Base-by-base conservation (phyloP, 768 basidiomycete genomes). In the Clitopilus hobsonii region DNA sequence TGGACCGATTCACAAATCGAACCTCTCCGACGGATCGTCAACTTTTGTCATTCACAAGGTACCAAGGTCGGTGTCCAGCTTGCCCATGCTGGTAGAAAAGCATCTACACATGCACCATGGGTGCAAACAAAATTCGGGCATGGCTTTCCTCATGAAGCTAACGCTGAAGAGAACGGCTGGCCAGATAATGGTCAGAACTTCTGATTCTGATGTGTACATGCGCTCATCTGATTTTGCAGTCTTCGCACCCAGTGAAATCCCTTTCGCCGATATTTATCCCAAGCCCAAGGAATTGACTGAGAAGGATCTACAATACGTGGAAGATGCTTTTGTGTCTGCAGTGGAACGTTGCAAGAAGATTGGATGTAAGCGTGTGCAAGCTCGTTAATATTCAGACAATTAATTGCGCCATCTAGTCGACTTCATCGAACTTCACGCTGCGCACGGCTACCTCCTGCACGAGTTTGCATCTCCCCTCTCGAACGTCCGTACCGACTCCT, bases 1-100 rank as follows among this genome's bases (percentile, higher is more conserved):
- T 94, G 91, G 91, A 69, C 74, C 1, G 90, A 94, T 64, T 76
- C 77, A 2, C 93, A 94, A 53, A 86, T 91, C 41, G 80, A 75
- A 27, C 83, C 85, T 13, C 68, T 90, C 32, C 82, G 82, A 63
- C 78, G 83, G 26, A 83, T 93, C 53, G 86, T 90, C 50, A 75
- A 89, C 55, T 92, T 93, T 63, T 77, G 77, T 14, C 88, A 91
- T 61, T 71, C 80, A 0, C 87, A 90, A 48, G 85, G 82, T 7
- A 79, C 85, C 1, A 75, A 79, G 49, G 84, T 94, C 24, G 92
- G 88, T 1, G 76, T 94, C 27, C 92, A 94, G 65, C 81, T 94
- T 18, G 81, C 83, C 0, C 91, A 94, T 65, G 88, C 86, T 3
- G 80, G 80, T 10, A 71, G 80, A 28, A 94, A 95, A 65, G 85